Evolutionary conservation across 805 yeast genomes (phyloP).

Genomic region (Candida sakaeoensis): DNA sequence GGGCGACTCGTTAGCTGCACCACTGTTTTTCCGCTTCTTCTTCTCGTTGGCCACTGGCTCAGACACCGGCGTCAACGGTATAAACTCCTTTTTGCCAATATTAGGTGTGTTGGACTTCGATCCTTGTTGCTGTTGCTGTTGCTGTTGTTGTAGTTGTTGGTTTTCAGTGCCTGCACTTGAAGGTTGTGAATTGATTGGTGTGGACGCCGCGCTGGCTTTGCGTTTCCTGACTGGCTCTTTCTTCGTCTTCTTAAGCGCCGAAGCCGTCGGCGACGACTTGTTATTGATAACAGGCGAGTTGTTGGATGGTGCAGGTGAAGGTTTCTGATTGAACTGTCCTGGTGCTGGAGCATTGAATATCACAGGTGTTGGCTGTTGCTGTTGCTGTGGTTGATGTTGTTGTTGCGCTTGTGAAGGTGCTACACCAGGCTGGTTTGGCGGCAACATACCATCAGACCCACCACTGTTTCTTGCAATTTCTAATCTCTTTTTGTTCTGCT

Average conservation of each 20-base stretch:
- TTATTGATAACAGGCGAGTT: slow-evolving; percentile 32
- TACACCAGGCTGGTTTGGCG: slow-evolving; percentile 10
- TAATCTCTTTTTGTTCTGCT: slow-evolving; percentile 67
- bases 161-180: slow-evolving; percentile 9
- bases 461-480: slow-evolving; percentile 46
- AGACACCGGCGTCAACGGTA: slow-evolving; percentile 41
- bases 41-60: slow-evolving; percentile 25
- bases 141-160: slow-evolving; percentile 4
- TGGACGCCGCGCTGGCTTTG: slow-evolving; percentile 14
- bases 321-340: slow-evolving; percentile 13
- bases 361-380: slow-evolving; percentile 8
- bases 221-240: slow-evolving; percentile 33
- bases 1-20: slow-evolving; percentile 26
- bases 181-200: slow-evolving; percentile 5
- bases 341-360: slow-evolving; percentile 7
- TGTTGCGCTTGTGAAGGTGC: slow-evolving; percentile 8
- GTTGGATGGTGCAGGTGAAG: slow-evolving; percentile 25
- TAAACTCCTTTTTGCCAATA: slow-evolving; percentile 33
- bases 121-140: slow-evolving; percentile 2
- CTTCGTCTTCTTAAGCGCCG: slow-evolving; percentile 22
- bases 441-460: slow-evolving; percentile 12
- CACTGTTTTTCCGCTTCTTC: slow-evolving; percentile 26
- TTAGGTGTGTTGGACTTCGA: slow-evolving; percentile 19
- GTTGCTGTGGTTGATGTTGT: too few species aligned
- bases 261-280: slow-evolving; percentile 31